phyloP scores from a whole-genome alignment of 192 early-diverging fungal species.

The Backusella parvicylindrica region DNA sequence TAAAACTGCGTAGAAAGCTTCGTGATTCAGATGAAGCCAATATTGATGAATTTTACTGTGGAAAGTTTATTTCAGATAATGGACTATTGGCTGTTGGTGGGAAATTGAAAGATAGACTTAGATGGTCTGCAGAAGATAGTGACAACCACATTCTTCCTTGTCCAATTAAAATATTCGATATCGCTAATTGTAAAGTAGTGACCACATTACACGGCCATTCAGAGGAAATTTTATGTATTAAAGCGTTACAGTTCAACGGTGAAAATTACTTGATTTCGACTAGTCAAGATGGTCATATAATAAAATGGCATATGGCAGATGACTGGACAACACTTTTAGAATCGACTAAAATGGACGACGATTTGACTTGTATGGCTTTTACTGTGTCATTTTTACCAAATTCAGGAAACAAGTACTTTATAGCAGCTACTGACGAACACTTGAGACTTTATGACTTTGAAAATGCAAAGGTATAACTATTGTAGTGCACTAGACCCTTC shows the following conservation, averaged over 20 bases:
- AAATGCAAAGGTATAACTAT: conserved; percentile 47
- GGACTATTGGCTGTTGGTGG: conserved; percentile 71
- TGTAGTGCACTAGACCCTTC: neutral
- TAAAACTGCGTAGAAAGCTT: conserved; percentile 62
- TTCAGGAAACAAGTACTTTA: conserved; percentile 91
- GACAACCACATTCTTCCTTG: conserved; percentile 95
- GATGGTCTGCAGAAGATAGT: conserved; percentile 86
- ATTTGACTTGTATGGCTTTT: conserved; percentile 94
- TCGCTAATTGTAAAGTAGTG: conserved; percentile 77
- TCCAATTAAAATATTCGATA: conserved; percentile 88
- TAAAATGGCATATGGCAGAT: conserved; percentile 81
- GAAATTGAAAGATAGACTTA: conserved; percentile 85
- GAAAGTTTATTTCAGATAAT: conserved; percentile 56
- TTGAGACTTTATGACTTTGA: conserved; percentile 93
- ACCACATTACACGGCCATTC: conserved; percentile 76
- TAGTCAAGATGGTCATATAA: conserved; percentile 94
- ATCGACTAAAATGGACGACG: conserved; percentile 70
- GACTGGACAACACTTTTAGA: conserved; percentile 73
- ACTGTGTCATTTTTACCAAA: conserved; percentile 90
- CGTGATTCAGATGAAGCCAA: conserved; percentile 72
- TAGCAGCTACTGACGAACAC: conserved; percentile 87
- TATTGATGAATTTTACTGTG: conserved; percentile 92
- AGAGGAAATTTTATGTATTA: conserved; percentile 86
- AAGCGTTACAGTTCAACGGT: conserved; percentile 71
- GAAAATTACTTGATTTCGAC: conserved; percentile 84